Conservation (phyloP, 495 filamentous ascomycete genomes). For the Chaetomium tenue region DNA sequence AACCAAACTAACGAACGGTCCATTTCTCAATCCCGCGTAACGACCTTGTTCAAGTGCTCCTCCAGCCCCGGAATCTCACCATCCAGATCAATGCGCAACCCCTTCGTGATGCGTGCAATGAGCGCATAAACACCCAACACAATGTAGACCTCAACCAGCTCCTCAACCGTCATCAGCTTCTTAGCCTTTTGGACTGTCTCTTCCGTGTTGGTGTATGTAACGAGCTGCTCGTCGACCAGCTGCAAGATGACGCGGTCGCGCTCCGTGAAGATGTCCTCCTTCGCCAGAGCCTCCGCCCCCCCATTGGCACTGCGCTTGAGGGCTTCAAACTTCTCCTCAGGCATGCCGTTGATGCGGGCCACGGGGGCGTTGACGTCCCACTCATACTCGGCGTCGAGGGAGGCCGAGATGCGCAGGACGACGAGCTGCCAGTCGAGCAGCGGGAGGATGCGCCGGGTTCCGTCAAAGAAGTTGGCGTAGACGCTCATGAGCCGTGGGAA, state of each 20-base stretch:
- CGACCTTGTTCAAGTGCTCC: neutral
- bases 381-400: constrained; percentile 2
- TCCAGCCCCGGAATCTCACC: neutral
- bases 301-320: neutral
- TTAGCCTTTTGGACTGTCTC: neutral
- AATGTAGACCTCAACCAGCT: constrained; percentile 1
- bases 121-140: neutral
- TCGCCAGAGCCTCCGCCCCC: neutral
- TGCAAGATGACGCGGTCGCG: neutral
- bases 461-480: constrained; percentile 3
- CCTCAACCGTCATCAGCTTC: neutral
- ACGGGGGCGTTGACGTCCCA: constrained; percentile 2
- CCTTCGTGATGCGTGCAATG: neutral
- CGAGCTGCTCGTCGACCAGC: neutral
- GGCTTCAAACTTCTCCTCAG: neutral
- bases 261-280: neutral
- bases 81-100: neutral
- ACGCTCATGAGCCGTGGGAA: neutral
- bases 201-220: neutral
- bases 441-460: neutral
- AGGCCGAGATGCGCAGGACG: neutral
- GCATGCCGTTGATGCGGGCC: constrained; percentile 1
- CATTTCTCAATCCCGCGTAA: neutral
- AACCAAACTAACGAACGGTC: neutral
- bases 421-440: constrained; percentile 2